These are phyloP conservation scores for Leucosporidium yakuticum DNA, from an alignment of 768 basidiomycete genomes.

Conservation along the genomic window DNA sequence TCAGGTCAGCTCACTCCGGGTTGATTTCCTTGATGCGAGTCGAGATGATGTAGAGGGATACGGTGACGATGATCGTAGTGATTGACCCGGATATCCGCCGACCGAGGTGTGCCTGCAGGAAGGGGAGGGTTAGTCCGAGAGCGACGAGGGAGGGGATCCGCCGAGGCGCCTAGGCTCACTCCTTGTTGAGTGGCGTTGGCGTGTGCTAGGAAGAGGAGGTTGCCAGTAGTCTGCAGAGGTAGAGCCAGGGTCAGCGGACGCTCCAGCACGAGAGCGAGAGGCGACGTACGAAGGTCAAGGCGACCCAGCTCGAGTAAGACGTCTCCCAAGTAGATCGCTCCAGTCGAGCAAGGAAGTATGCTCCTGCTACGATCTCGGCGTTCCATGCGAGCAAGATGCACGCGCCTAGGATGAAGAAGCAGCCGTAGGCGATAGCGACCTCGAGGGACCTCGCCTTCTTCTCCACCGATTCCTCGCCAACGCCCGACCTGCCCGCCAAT, in stretches of 20 bases:
- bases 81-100: slow-evolving; percentile 19
- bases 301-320: slow-evolving; percentile 19
- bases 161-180: neutral
- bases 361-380: slow-evolving; percentile 29
- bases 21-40: slow-evolving; percentile 20
- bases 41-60: slow-evolving; percentile 23
- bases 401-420: slow-evolving; percentile 14
- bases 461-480: neutral
- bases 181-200: slow-evolving; percentile 30
- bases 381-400: slow-evolving; percentile 37
- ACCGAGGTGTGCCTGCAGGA: slow-evolving; percentile 19
- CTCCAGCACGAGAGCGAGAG: neutral
- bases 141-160: no score
- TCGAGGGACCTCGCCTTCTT: slow-evolving; percentile 21
- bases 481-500: neutral
- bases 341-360: slow-evolving; percentile 26
- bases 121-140: neutral
- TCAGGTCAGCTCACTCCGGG: neutral
- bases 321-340: slow-evolving; percentile 17
- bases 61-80: slow-evolving; percentile 8
- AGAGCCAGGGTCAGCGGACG: no score
- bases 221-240: neutral
- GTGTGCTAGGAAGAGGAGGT: slow-evolving; percentile 29
- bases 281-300: slow-evolving; percentile 29
- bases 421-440: neutral